Evolutionary conservation across 2,329 filamentous ascomycete genomes (phyloP), one percentile per base, ranked within the genome.

Genomic region (Colletotrichum melonis): DNA sequence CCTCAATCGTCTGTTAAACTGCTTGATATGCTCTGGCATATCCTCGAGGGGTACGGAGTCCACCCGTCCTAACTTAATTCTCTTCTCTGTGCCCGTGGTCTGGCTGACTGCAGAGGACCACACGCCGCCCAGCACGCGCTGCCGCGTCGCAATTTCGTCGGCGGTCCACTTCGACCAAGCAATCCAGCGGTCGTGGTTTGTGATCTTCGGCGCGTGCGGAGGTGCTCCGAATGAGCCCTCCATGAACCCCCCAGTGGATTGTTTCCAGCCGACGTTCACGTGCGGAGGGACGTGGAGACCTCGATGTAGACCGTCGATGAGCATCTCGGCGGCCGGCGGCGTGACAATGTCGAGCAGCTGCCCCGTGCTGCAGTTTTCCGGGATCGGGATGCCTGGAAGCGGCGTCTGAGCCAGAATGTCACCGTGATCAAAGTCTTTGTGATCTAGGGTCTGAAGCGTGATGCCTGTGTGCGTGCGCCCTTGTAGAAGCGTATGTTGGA

Each of bases 401-500:
- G 89, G 87, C 0, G 91, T 92, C 82, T 97, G 95, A 19, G 89
- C 87, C 30, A 99, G 86, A 11, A 98, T 88, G 2, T 86, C 82
- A 32, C 97, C 97, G 73, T 91, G 90, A 81, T 99, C 97, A 80
- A 98, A 98, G 59, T 87, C 83, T 19, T 85, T 83, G 2, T 91
- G 88, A 81, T 98, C 91, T 49, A 99, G 88, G 0, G 96, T 98
- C 82, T 99, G 97, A 30, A 99, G 86, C 0, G 94, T 93, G 26
- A 98, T 88, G 28, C 97, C 97, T 0, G 93, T 94, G 72, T 85
- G 83, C 1, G 79, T 78, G 67, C 90, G 86, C 14, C 88, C 84
- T 32, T 88, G 84, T 16, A 98, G 86, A 46, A 98, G 87, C n/a
- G 94, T 91, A 81, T 95, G 93, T 75, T 97, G 93, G 16, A 99